phyloP scores from a whole-genome alignment of 805 yeast species.

The Yarrowia divulgata region DNA sequence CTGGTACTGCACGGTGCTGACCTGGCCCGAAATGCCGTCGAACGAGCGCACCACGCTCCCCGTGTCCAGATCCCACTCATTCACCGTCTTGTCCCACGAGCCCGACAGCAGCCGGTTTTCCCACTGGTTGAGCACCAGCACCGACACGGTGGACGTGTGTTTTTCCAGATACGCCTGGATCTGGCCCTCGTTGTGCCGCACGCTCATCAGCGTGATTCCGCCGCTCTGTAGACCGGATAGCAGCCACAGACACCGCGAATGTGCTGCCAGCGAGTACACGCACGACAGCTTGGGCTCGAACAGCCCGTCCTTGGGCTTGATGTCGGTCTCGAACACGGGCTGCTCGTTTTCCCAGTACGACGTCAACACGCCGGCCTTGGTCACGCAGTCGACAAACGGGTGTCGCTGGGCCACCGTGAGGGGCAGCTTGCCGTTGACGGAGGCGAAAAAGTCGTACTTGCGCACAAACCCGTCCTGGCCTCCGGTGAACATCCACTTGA shows the following conservation, averaged over 20 bases:
- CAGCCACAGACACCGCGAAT: slow-evolving; percentile 82
- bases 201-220: slow-evolving; percentile 84
- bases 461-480: slow-evolving; percentile 95
- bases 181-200: slow-evolving; percentile 81
- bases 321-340: slow-evolving; percentile 63
- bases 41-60: slow-evolving; percentile 63
- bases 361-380: slow-evolving; percentile 79
- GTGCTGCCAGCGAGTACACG: slow-evolving; percentile 85
- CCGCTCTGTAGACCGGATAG: slow-evolving; percentile 79
- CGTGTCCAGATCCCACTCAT: slow-evolving; percentile 85
- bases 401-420: slow-evolving; percentile 92
- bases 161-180: slow-evolving; percentile 76
- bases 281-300: slow-evolving; percentile 67
- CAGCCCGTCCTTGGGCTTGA: slow-evolving; percentile 51
- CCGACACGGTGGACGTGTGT: slow-evolving; percentile 80
- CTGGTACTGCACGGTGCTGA: slow-evolving; percentile 72
- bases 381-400: slow-evolving; percentile 82
- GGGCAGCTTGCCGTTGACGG: slow-evolving; percentile 85
- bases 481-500: slow-evolving; percentile 89
- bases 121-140: slow-evolving; percentile 63
- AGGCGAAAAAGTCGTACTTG: slow-evolving; percentile 83
- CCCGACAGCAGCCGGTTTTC: slow-evolving; percentile 79
- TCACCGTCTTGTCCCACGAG: slow-evolving; percentile 84
- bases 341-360: slow-evolving; percentile 98
- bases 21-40: slow-evolving; percentile 73